Evolutionary conservation across 1,284 basidiomycete species (phyloP).

Genomic region (Termitomyces sp.): DNA sequence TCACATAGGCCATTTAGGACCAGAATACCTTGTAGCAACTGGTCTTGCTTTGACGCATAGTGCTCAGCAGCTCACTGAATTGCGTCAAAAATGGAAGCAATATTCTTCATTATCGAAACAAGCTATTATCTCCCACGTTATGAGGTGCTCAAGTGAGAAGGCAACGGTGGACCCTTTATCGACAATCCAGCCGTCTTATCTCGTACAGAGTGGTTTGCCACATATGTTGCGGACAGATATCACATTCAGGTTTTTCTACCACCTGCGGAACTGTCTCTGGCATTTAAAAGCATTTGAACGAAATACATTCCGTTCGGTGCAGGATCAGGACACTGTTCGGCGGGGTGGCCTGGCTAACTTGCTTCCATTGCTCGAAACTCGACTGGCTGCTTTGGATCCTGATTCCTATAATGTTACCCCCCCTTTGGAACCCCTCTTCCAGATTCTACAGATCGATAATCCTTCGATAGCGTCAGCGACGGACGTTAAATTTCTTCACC

Average conservation of each 20-base stretch:
- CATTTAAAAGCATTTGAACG: slow-evolving; percentile 22
- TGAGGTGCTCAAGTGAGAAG: slow-evolving; percentile 44
- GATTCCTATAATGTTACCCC: slow-evolving; percentile 34
- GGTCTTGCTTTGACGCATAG: slow-evolving; percentile 29
- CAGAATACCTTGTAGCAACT: slow-evolving; percentile 39
- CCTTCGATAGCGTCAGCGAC: background rate
- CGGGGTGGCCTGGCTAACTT: slow-evolving; percentile 22
- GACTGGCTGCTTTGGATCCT: slow-evolving; percentile 42
- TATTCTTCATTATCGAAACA: slow-evolving; percentile 27
- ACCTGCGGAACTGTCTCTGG: slow-evolving; percentile 59
- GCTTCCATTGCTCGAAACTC: slow-evolving; percentile 33
- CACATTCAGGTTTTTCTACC: slow-evolving; percentile 66
- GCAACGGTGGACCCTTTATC: slow-evolving; percentile 68
- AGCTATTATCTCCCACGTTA: slow-evolving; percentile 40
- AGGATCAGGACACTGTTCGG: slow-evolving; percentile 1
- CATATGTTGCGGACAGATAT: slow-evolving; percentile 58
- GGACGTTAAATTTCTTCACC: background rate
- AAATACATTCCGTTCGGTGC: slow-evolving; percentile 2
- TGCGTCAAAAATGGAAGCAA: slow-evolving; percentile 25
- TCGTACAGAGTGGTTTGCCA: slow-evolving; percentile 69
- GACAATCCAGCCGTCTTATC: slow-evolving; percentile 73
- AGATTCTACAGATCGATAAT: slow-evolving; percentile 12
- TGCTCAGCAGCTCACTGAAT: slow-evolving; percentile 21
- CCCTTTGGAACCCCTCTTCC: slow-evolving; percentile 31
- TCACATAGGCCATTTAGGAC: slow-evolving; percentile 40